Base-by-base conservation (phyloP, 352 stramenopile species). In the Bremia lactucae region DNA sequence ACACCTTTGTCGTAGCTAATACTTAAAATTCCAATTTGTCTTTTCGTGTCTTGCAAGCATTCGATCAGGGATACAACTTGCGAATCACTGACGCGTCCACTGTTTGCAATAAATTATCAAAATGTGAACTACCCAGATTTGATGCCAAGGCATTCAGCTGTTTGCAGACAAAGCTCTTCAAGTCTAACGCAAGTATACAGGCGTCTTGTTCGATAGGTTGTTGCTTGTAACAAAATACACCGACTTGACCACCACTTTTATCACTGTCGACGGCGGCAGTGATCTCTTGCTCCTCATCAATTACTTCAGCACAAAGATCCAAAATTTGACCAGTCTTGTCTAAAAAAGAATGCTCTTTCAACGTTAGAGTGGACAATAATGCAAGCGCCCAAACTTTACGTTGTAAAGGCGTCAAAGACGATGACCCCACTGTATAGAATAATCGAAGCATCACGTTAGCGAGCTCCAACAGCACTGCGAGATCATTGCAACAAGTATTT, bases 321-420 rank as follows among this genome's bases (percentile, higher is more conserved):
- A 92, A 41, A 14, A 92, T 58, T 42, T 83, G 70, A 0, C 76
- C 79, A 6, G 75, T 62, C 20, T 59, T 77, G 31, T 79, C 72
- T 23, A 89, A 31, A 2, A 82, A 42, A 6, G 52, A 36, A 26
- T 72, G 47, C 24, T 57, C 56, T 23, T 65, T 37, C 20, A 78
- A 24, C 23, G 66, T 54, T 3, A 87, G 46, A 2, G 66, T 49
- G 1, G 61, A 55, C 25, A 63, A 74, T 13, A 90, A 47, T 8
- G 58, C 62, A n/a, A 84, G 9, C 1, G 69, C 57, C 80, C 80
- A 93, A 23, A 84, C 46, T 44, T 88, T 89, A 25, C 72, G 64
- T 29, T 65, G 53, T 36, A 64, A 42, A n/a, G 78, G 21, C 0
- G 65, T 66, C 49, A 90, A 51, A 11, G 72, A 78, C 33, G 72